A percentile compares a stretch with the other conserved stretches of the same genome.
phyloP scores from a whole-genome alignment of 2,329 filamentous ascomycete species.

The Venturia pyrina region DNA sequence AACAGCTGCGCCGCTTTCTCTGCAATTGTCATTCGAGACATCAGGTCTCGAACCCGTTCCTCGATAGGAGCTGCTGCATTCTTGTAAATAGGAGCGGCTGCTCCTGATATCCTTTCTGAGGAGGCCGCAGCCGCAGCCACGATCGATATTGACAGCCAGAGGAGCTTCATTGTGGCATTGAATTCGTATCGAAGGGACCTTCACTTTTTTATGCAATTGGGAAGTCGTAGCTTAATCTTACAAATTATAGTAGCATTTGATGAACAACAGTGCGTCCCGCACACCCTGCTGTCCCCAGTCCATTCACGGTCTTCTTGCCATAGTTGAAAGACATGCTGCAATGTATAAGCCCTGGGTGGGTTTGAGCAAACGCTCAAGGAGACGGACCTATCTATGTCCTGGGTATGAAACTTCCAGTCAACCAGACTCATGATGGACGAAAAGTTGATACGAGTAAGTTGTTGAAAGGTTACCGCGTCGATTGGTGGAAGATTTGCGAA shows the following conservation, averaged over 20 bases:
- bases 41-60: conserved; percentile 54
- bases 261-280: not conserved
- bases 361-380: too few species aligned
- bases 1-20: conserved; percentile 61
- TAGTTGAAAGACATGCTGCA: not conserved
- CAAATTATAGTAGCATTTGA: not conserved
- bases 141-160: not conserved
- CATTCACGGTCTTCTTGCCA: not conserved
- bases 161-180: not conserved
- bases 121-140: not conserved
- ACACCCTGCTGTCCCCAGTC: not conserved
- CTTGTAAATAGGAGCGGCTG: conserved; percentile 44
- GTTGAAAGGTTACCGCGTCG: not conserved
- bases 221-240: too few species aligned
- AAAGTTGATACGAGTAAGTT: not conserved
- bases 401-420: too few species aligned
- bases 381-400: too few species aligned
- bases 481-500: not conserved
- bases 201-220: not conserved
- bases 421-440: not conserved
- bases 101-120: not conserved
- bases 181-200: not conserved
- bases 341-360: too few species aligned
- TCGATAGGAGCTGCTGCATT: conserved; percentile 52
- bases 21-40: conserved; percentile 60